Evolutionary conservation across 202 grass and related monocot genomes (phyloP).

Genomic region (Setaria italica): DNA sequence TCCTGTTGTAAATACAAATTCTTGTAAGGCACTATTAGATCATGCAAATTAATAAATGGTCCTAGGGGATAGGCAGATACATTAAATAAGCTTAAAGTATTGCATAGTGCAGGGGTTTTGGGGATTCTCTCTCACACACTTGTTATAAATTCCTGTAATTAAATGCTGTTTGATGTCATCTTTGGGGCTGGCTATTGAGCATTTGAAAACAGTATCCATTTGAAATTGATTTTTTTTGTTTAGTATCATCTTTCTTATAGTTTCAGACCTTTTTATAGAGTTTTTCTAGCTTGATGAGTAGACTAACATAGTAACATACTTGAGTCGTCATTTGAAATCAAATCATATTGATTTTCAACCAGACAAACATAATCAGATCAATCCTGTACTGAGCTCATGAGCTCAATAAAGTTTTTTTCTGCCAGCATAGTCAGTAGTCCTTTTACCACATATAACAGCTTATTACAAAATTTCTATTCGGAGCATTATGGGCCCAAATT

Average conservation of each 20-base stretch:
- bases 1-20: background rate
- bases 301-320: background rate
- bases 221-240: background rate
- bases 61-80: background rate
- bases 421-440: background rate
- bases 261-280: background rate
- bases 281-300: background rate
- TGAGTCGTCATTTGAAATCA: background rate
- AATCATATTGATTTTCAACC: background rate
- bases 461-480: too few species aligned
- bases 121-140: background rate
- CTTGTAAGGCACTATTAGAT: background rate
- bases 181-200: background rate
- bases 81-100: slow-evolving; percentile 19
- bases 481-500: background rate
- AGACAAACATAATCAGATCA: background rate
- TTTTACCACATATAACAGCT: background rate
- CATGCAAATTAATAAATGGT: background rate
- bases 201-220: background rate
- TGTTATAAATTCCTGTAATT: background rate
- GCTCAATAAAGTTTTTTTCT: background rate
- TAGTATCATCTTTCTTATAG: background rate
- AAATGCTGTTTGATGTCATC: slow-evolving; percentile 6
- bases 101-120: background rate
- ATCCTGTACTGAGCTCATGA: background rate